These are phyloP conservation scores for Gymnopilus dilepis DNA, from an alignment of 768 basidiomycete genomes.

Conservation along the genomic window DNA sequence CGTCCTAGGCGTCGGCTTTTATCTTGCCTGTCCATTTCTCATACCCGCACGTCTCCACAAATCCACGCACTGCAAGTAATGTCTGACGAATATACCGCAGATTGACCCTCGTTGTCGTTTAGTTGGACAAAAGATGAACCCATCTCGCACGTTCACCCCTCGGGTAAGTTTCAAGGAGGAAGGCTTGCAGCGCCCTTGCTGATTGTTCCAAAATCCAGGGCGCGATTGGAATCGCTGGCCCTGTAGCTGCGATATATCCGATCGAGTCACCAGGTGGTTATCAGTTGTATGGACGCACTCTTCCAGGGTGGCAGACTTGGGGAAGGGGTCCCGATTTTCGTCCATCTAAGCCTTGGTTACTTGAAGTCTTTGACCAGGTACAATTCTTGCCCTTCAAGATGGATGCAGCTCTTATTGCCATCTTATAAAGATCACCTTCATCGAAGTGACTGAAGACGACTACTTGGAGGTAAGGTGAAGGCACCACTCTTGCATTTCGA, in stretches of 20 bases:
- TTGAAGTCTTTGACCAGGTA: constrained; percentile 68
- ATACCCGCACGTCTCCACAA: constrained; percentile 49
- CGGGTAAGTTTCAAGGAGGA: constrained; percentile 41
- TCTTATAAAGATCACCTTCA: constrained; percentile 55
- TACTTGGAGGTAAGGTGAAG: constrained; percentile 58
- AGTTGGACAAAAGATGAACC: constrained; percentile 78
- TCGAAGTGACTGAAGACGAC: constrained; percentile 48
- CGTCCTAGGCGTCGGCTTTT: constrained; percentile 67
- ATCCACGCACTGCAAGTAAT: background rate
- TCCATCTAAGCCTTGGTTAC: constrained; percentile 59
- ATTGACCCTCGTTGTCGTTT: constrained; percentile 63
- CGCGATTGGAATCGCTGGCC: constrained; percentile 72
- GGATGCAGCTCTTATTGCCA: background rate
- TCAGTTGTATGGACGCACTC: constrained; percentile 64
- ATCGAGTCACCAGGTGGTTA: constrained; percentile 71
- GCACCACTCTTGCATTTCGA: background rate
- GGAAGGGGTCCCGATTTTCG: constrained; percentile 53
- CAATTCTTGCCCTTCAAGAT: background rate
- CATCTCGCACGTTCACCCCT: constrained; percentile 69
- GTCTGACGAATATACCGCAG: constrained; percentile 31
- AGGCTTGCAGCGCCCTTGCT: no score
- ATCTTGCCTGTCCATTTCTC: constrained; percentile 67
- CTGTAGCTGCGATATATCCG: constrained; percentile 69
- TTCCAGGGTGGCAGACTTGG: constrained; percentile 72
- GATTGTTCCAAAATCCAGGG: constrained; percentile 42